These are phyloP conservation scores for Penicillium sp. DNA, from an alignment of 2,329 filamentous ascomycete species.

Conservation along the genomic window DNA sequence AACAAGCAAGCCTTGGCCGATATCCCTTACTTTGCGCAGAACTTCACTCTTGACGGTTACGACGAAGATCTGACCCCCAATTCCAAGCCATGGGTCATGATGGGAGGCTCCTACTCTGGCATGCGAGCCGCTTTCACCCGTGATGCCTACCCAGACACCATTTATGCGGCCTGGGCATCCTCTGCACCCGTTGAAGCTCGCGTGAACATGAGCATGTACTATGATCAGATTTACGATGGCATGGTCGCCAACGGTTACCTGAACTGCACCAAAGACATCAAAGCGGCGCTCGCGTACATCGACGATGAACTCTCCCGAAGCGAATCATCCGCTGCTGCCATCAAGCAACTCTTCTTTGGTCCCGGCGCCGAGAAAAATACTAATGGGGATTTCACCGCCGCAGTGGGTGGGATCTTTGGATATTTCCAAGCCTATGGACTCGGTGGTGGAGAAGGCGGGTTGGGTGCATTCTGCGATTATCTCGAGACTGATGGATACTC, in stretches of 20 bases:
- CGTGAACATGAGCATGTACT: conserved; percentile 48
- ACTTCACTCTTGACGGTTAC: conserved; percentile 30
- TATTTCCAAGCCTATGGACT: conserved; percentile 43
- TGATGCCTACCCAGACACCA: conserved; percentile 38
- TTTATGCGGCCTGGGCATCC: conserved; percentile 38
- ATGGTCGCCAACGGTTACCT: conserved; percentile 45
- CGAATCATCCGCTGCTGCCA: conserved; percentile 26
- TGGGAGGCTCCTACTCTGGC: conserved; percentile 44
- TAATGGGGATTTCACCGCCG: conserved; percentile 45
- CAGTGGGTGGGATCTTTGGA: conserved; percentile 36
- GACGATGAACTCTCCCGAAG: conserved; percentile 41
- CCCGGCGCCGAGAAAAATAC: conserved; percentile 41
- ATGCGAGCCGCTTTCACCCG: conserved; percentile 41
- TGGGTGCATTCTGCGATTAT: conserved; percentile 44
- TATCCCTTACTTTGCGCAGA: conserved; percentile 40
- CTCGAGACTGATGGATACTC: conserved; percentile 41
- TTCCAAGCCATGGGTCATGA: conserved; percentile 42
- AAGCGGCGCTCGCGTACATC: conserved; percentile 45
- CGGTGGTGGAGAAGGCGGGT: conserved; percentile 27
- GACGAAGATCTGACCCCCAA: conserved; percentile 35
- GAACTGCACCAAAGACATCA: conserved; percentile 48
- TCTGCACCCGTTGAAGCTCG: conserved; percentile 44
- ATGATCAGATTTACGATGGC: conserved; percentile 45
- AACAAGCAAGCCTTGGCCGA: conserved; percentile 42
- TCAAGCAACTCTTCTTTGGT: conserved; percentile 48